phyloP scores from a whole-genome alignment of 441 rosid species.

The Euphorbia schlechtendalii region DNA sequence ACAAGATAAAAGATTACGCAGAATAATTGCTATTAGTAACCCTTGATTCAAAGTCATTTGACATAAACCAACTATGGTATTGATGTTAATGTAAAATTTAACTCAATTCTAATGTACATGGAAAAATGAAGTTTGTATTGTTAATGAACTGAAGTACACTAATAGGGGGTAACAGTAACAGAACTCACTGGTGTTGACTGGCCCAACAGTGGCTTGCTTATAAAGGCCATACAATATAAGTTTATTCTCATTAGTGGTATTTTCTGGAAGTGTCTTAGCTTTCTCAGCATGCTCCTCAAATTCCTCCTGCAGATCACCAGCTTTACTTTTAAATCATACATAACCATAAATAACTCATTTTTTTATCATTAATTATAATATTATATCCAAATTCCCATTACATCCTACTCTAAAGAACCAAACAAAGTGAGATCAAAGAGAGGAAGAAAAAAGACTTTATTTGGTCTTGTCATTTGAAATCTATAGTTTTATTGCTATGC shows the following conservation, averaged over 20 bases:
- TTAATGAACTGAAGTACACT: too few relatives aligned
- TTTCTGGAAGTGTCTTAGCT: conserved; percentile 52
- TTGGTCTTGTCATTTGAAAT: too few relatives aligned
- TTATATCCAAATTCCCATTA: not conserved
- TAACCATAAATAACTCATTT: not conserved
- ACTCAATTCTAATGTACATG: not conserved
- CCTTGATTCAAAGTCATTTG: too few relatives aligned
- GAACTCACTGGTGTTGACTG: conserved; percentile 63
- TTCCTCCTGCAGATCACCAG: conserved; percentile 50
- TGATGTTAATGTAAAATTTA: not conserved
- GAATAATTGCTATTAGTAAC: too few relatives aligned
- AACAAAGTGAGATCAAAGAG: not conserved
- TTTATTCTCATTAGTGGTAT: conserved; percentile 57
- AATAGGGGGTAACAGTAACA: too few relatives aligned
- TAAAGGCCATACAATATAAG: conserved; percentile 84
- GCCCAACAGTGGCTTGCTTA: conserved; percentile 82
- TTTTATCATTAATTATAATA: not conserved
- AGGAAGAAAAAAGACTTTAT: not conserved
- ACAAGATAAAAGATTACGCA: not conserved
- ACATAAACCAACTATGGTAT: not conserved
- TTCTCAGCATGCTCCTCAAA: conserved; percentile 77
- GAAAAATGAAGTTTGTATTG: not conserved
- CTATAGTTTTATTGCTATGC: too few relatives aligned
- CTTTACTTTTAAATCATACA: not conserved
- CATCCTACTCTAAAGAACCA: not conserved